Evolutionary conservation across 2,329 filamentous ascomycete genomes (phyloP).

Genomic region (Calonectria montana): DNA sequence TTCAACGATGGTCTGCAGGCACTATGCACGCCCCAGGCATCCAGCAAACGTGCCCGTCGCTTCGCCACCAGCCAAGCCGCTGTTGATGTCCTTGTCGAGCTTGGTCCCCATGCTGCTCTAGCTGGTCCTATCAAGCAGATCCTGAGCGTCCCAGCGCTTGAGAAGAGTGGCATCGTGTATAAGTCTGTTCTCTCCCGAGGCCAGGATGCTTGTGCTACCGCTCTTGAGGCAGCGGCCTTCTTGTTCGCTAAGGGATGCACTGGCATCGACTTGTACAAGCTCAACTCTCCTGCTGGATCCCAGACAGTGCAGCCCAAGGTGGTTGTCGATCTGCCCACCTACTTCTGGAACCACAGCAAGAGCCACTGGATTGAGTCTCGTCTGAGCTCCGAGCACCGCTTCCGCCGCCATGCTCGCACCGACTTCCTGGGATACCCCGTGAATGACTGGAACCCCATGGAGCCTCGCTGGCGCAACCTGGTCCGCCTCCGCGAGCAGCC

Average conservation of each 20-base stretch:
- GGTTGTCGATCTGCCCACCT: constrained; percentile 49
- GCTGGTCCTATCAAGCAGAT: constrained; percentile 35
- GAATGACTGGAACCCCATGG: constrained; percentile 41
- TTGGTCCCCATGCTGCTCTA: constrained; percentile 41
- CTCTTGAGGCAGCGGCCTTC: background rate
- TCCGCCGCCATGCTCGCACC: constrained; percentile 35
- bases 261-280: background rate
- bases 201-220: constrained; percentile 3
- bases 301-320: background rate
- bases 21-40: constrained; percentile 21
- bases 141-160: background rate
- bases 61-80: background rate
- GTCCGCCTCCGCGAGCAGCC: constrained; percentile 51
- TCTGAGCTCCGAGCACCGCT: constrained; percentile 36
- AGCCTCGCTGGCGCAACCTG: constrained; percentile 55
- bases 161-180: constrained; percentile 16
- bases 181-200: background rate
- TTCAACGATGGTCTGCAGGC: constrained; percentile 48
- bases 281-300: background rate
- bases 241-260: background rate
- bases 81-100: constrained; percentile 30
- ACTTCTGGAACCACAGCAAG: constrained; percentile 43
- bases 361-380: constrained; percentile 51
- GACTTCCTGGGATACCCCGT: constrained; percentile 46
- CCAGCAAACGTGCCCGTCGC: background rate